Conservation (phyloP, 768 basidiomycete genomes). For the Pleurotus eryngii region DNA sequence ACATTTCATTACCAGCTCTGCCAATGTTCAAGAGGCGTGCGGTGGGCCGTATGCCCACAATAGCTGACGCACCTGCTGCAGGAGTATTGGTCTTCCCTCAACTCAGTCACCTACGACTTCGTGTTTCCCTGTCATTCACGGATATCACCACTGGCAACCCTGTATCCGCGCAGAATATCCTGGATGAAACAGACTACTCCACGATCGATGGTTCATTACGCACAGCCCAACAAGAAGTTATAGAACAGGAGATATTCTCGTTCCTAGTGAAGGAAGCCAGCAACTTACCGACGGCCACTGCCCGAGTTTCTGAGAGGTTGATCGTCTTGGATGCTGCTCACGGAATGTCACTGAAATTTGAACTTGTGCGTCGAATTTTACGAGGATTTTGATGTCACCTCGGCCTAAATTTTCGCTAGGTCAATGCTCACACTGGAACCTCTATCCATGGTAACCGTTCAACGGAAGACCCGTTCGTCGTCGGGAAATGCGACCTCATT, state of each 20-base stretch:
- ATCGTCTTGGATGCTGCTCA: slow-evolving; percentile 78
- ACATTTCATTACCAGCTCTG: slow-evolving; percentile 45
- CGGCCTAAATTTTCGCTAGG: background rate
- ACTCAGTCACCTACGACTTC: slow-evolving; percentile 60
- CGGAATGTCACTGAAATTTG: slow-evolving; percentile 64
- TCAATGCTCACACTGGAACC: background rate
- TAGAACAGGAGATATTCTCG: slow-evolving; percentile 80
- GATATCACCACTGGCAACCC: slow-evolving; percentile 27
- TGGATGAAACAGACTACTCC: slow-evolving; percentile 24
- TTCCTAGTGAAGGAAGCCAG: slow-evolving; percentile 75
- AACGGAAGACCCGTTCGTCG: slow-evolving; percentile 1
- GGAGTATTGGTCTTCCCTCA: slow-evolving; percentile 52
- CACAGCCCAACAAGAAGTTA: slow-evolving; percentile 64
- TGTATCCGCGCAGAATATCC: slow-evolving; percentile 33
- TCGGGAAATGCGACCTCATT: slow-evolving; percentile 62
- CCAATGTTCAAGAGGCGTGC: slow-evolving; percentile 62
- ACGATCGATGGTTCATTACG: slow-evolving; percentile 51
- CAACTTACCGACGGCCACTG: slow-evolving; percentile 69
- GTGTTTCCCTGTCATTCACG: slow-evolving; percentile 47
- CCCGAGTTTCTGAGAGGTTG: slow-evolving; percentile 73
- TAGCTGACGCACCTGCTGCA: slow-evolving; percentile 36
- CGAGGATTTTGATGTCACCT: background rate
- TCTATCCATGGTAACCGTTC: background rate
- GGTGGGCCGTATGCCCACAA: slow-evolving; percentile 61
- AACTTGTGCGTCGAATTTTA: slow-evolving; percentile 52